Base-by-base conservation (phyloP, 495 filamentous ascomycete species). In the Jackrogersella multiformis region DNA sequence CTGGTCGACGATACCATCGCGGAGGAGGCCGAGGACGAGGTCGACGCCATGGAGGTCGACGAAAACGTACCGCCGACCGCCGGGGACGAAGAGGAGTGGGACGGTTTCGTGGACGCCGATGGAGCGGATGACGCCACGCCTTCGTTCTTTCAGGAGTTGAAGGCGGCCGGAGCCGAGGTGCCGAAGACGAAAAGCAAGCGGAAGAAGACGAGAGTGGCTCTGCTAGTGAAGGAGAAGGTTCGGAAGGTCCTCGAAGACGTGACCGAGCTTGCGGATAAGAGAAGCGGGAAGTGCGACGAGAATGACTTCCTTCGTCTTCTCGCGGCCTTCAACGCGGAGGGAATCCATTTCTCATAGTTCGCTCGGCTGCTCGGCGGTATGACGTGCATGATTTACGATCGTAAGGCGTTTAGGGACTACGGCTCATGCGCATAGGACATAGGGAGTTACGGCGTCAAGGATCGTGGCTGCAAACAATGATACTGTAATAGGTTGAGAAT, bases 201-300 rank as follows among this genome's bases (percentile, higher is more conserved):
- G 76, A 87, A 84, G 77, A 89, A 89, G 78, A 90, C 90, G 1
- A 91, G 88, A 72, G 90, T 97, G 6, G 85, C 87, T 0, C 82
- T 92, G 66, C 70, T 96, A 46, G 88, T 98, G 4, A 85, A 87
- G 66, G 88, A 89, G 66, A 97, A 97, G 79, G 88, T 97, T 16
- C 81, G 89, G 58, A 91, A 87, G 75, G 91, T 97, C 20, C 77
- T 97, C 46, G 87, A 91, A 69, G 85, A 90, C 53, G 83, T 86
- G 49, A 96, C 93, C 2, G 84, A 86, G 32, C 78, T 98, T 51
- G 90, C 85, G 2, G 92, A 96, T 41, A 91, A 89, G 80, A 78
- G 93, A 61, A 90, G 92, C 6, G 85, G 90, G 61, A 89, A 92
- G 80, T 93, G 92, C 64, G 93, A 97, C 74, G 92, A 97, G 77